Evolutionary conservation across 352 stramenopile genomes (phyloP).

Genomic region (Phytophthora crassamura): DNA sequence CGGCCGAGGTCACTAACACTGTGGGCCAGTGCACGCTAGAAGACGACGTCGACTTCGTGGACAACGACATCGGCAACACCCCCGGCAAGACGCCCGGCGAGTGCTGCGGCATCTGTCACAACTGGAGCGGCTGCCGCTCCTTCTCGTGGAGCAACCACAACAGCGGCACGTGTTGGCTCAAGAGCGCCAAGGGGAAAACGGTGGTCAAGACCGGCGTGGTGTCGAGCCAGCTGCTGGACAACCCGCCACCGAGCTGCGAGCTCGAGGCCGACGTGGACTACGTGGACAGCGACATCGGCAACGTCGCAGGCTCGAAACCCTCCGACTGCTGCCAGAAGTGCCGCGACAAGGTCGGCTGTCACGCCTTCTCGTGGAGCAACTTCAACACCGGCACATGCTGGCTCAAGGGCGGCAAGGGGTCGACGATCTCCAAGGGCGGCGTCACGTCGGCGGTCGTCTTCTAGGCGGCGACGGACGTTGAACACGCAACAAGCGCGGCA

Average conservation of each 20-base stretch:
- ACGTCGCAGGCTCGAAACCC: conserved; percentile 14
- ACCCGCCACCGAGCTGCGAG: conserved; percentile 22
- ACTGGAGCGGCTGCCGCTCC: conserved; percentile 39
- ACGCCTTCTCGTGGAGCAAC: conserved; percentile 40
- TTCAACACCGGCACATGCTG: conserved; percentile 32
- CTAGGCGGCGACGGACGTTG: conserved; percentile 1
- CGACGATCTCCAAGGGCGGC: conserved; percentile 12
- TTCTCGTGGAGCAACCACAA: conserved; percentile 49
- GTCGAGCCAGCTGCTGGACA: conserved; percentile 31
- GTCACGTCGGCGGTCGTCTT: conserved; percentile 41
- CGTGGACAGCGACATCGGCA: conserved; percentile 39
- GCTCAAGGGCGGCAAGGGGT: conserved; percentile 37
- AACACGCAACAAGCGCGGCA: conserved; percentile 4
- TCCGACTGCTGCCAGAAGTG: conserved; percentile 44
- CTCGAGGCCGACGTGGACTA: conserved; percentile 38
- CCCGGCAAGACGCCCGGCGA: conserved; percentile 4
- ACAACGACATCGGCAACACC: conserved; percentile 44
- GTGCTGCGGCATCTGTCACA: conserved; percentile 46
- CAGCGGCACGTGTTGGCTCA: conserved; percentile 48
- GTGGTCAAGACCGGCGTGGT: conserved; percentile 25
- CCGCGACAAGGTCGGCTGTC: conserved; percentile 16
- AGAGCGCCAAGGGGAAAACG: conserved; percentile 30
- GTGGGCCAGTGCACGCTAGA: conserved; percentile 25
- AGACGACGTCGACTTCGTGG: conserved; percentile 35
- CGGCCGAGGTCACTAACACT: conserved; percentile 26